Evolutionary conservation across 2,329 filamentous ascomycete genomes (phyloP).

Genomic region (Tolypocladium paradoxum): DNA sequence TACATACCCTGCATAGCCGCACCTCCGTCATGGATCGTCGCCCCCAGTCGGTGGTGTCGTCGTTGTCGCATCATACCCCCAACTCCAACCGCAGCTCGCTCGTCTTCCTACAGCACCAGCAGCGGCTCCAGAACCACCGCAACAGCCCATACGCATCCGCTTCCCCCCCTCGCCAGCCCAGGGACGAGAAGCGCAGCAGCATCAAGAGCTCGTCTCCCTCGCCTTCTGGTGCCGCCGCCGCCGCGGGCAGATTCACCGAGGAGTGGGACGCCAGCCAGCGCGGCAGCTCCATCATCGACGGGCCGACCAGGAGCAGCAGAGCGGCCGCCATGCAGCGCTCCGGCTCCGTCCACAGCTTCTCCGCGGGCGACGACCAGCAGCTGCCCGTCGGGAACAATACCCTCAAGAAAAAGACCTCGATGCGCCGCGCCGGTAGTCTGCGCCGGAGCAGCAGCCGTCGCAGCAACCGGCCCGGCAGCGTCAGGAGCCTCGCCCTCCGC

Average conservation of each 20-base stretch:
- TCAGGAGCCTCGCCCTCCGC: constrained; percentile 67
- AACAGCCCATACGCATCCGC: constrained; percentile 1
- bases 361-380: constrained; percentile 32
- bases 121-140: constrained; percentile 4
- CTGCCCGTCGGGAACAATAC: constrained; percentile 51
- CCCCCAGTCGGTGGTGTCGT: constrained; percentile 10
- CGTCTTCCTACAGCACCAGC: constrained; percentile 5
- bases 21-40: constrained; percentile 20
- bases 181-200: constrained; percentile 2
- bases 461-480: constrained; percentile 77
- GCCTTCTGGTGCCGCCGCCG: neutral
- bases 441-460: constrained; percentile 70
- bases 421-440: constrained; percentile 63
- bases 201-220: constrained; percentile 9
- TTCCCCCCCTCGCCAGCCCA: constrained; percentile 1
- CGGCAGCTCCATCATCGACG: constrained; percentile 52
- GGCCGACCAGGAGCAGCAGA: constrained; percentile 18
- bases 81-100: constrained; percentile 7
- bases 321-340: constrained; percentile 44
- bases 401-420: constrained; percentile 76
- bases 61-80: constrained; percentile 11
- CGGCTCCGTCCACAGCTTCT: constrained; percentile 45
- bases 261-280: constrained; percentile 61
- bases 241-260: constrained; percentile 49
- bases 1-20: constrained; percentile 7